These are phyloP conservation scores for Hypoxylon cercidicola DNA, from an alignment of 495 filamentous ascomycete genomes.

Conservation along the genomic window DNA sequence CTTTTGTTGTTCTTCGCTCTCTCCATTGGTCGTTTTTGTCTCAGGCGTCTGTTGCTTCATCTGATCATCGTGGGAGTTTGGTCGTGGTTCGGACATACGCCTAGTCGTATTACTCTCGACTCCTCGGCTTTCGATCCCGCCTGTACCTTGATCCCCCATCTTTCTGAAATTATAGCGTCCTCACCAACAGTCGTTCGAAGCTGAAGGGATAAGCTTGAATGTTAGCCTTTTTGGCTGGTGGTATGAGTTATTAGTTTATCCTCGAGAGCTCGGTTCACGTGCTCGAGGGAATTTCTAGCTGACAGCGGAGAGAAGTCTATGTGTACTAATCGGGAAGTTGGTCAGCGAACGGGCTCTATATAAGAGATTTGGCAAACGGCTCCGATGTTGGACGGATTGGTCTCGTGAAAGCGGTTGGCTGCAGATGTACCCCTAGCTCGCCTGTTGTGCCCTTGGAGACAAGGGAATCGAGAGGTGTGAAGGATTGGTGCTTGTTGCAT, in stretches of 20 bases:
- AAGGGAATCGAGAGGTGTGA: constrained; percentile 45
- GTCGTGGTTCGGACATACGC: constrained; percentile 46
- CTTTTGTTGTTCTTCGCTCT: constrained; percentile 44
- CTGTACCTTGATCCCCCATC: constrained; percentile 60
- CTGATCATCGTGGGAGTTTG: constrained; percentile 45
- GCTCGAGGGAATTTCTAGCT: constrained; percentile 11
- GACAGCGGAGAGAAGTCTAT: constrained; percentile 15
- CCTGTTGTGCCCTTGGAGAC: constrained; percentile 45
- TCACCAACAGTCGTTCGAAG: constrained; percentile 7
- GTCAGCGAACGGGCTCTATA: constrained; percentile 40
- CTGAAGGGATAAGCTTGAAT: constrained; percentile 1
- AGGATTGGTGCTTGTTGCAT: constrained; percentile 40
- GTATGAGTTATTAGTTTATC: constrained; percentile 14
- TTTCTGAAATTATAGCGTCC: constrained; percentile 21
- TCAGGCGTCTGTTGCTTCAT: constrained; percentile 45
- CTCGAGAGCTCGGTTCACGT: constrained; percentile 5
- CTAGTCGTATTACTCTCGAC: constrained; percentile 57
- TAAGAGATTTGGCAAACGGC: constrained; percentile 46
- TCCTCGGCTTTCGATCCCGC: constrained; percentile 51
- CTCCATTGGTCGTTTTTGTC: constrained; percentile 39
- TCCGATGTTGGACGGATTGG: constrained; percentile 50
- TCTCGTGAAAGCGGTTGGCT: constrained; percentile 55
- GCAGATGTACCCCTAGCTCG: constrained; percentile 51
- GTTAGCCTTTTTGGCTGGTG: neutral
- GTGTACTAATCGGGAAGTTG: constrained; percentile 30